Evolutionary conservation across 2,329 filamentous ascomycete genomes (phyloP), one percentile per base, ranked within the genome.

Genomic region (Nigrospora sphaerica): DNA sequence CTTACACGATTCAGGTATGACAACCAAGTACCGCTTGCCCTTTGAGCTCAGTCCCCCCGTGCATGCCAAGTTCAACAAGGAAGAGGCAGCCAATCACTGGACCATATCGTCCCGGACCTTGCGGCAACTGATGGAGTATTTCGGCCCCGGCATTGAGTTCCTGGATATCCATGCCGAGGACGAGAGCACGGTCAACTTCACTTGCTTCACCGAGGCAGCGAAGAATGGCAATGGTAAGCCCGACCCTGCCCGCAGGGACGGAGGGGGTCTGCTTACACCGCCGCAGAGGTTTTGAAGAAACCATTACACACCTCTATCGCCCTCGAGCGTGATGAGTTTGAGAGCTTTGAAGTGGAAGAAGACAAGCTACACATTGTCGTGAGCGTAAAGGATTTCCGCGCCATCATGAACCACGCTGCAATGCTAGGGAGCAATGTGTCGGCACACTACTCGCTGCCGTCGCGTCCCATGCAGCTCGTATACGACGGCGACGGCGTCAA

Each of bases 341-440:
- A 87, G 47, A 77, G 84, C 44, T 87, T 91, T 50, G 73, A 79
- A 18, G 81, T 88, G 31, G 53, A 54, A 18, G 82, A 89, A 59
- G 81, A 88, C 49, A 83, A 85, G 43, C 74, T 90, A 47, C 87
- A 90, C 59, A 86, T 90, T 56, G 79, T 88, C 48, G 86, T 91
- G 58, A 88, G 82, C 55, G 86, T 92, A 59, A 90, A 88, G 57
- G 87, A 92, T 63, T 91, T 91, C 62, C 83, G 86, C 43, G 83
- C 86, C 32, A 87, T 91, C 45, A 80, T 90, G 44, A 77, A 82
- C 32, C 87, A 92, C 63, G 86, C 87, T 11, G 83, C 83, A 19
- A 80, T 81, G 19, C 75, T 83, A 6, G 80, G 81, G 44, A 81
- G 79, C n/a, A 75, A 78, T 39, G 70, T 91, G 13, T 77, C 75